These are phyloP conservation scores for Monilinia fructigena DNA, from an alignment of 2,329 filamentous ascomycete genomes.

Conservation along the genomic window DNA sequence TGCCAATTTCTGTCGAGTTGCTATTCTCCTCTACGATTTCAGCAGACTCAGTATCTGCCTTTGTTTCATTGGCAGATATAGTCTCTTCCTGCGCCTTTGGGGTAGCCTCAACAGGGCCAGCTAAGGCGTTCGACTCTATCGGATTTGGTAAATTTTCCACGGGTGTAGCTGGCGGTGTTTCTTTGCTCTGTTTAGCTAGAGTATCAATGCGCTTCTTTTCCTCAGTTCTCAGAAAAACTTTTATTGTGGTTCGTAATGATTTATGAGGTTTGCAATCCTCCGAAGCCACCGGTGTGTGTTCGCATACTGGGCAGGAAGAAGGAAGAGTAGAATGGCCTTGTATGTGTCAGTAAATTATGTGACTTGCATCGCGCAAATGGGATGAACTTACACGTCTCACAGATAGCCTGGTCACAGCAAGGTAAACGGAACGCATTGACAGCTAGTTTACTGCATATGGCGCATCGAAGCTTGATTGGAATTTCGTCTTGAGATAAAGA, in stretches of 20 bases:
- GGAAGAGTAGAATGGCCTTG: conserved; percentile 71
- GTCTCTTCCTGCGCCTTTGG: conserved; percentile 26
- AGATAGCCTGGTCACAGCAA: conserved; percentile 94
- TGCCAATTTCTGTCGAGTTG: conserved; percentile 21
- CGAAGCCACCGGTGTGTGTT: conserved; percentile 81
- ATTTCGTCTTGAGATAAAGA: conserved; percentile 64
- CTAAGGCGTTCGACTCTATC: conserved; percentile 26
- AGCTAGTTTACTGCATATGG: conserved; percentile 86
- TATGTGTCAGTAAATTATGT: conserved; percentile 7
- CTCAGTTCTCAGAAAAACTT: conserved; percentile 84
- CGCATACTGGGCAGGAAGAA: conserved; percentile 85
- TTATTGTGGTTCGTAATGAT: conserved; percentile 85
- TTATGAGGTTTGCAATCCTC: conserved; percentile 89
- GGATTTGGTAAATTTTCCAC: conserved; percentile 29
- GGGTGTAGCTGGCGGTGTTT: conserved; percentile 40
- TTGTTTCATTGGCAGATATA: conserved; percentile 22
- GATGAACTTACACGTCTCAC: conserved; percentile 68
- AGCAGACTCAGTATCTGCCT: background rate
- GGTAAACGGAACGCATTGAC: conserved; percentile 87
- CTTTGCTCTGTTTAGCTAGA: conserved; percentile 46
- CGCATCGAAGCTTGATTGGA: conserved; percentile 94
- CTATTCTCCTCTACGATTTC: conserved; percentile 23
- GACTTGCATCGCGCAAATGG: background rate
- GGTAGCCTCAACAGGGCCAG: conserved; percentile 32
- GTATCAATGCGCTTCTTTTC: conserved; percentile 81